Evolutionary conservation across 1,284 basidiomycete species (phyloP).

Genomic region (Microbotryum scabiosae): DNA sequence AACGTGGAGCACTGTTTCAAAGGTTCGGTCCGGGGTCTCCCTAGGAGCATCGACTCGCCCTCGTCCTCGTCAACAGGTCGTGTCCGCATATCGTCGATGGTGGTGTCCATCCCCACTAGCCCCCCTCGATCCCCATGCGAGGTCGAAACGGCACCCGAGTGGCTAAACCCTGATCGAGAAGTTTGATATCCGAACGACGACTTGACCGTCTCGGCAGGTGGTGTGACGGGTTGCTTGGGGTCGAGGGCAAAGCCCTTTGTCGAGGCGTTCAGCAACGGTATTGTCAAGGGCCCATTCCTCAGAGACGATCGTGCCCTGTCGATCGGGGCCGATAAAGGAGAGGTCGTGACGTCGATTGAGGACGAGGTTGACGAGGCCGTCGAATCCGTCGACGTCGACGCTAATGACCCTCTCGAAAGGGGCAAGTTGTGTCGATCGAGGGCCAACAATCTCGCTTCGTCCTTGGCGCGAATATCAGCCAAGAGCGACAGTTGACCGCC

Average conservation of each 20-base stretch:
- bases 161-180: conserved; percentile 1
- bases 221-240: not conserved
- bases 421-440: not conserved
- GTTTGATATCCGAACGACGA: conserved; percentile 26
- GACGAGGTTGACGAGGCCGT: not conserved
- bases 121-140: not conserved
- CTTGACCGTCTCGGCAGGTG: conserved; percentile 6
- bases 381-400: not conserved
- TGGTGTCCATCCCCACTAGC: too few relatives aligned
- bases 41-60: not conserved
- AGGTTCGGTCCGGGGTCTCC: conserved; percentile 9
- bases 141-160: conserved; percentile 12
- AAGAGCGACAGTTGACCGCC: conserved; percentile 20
- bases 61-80: not conserved
- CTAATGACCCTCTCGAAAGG: conserved; percentile 7
- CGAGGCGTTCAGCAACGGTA: not conserved
- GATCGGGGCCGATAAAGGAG: not conserved
- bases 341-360: not conserved
- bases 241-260: not conserved
- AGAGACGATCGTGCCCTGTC: not conserved
- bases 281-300: too few relatives aligned
- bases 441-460: not conserved
- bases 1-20: conserved; percentile 1
- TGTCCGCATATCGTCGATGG: not conserved
- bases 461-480: conserved; percentile 11